phyloP scores from a whole-genome alignment of 2,329 filamentous ascomycete species.

The Epichloe brachyelytri region DNA sequence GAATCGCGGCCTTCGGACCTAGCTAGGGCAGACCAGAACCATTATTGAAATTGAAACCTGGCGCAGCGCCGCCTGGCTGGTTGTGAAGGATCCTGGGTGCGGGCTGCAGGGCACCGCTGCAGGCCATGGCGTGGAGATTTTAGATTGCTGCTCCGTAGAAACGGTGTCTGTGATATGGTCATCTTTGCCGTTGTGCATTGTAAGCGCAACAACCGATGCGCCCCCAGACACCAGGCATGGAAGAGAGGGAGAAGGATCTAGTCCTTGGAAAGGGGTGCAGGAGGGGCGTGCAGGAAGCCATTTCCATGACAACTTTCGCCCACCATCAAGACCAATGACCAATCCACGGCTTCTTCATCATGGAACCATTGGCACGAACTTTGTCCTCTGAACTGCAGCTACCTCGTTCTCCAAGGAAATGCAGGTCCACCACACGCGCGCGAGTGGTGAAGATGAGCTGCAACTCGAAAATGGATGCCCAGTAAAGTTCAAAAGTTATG shows the following conservation, averaged over 20 bases:
- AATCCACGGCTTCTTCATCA: too few species aligned
- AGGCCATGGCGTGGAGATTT: not conserved
- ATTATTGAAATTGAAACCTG: not conserved
- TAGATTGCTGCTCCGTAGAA: not conserved
- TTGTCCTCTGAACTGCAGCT: too few species aligned
- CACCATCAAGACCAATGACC: too few species aligned
- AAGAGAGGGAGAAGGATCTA: conserved; percentile 19
- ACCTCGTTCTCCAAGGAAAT: too few species aligned
- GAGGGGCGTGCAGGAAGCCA: too few species aligned
- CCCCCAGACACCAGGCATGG: conserved; percentile 7
- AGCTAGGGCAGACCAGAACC: not conserved
- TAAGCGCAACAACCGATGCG: conserved; percentile 8
- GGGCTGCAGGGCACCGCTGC: not conserved
- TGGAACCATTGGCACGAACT: too few species aligned
- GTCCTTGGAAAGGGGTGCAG: conserved; percentile 12
- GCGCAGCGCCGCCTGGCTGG: conserved; percentile 4
- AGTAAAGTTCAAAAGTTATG: too few species aligned
- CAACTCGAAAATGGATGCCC: too few species aligned
- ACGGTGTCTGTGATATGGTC: not conserved
- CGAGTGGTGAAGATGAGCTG: too few species aligned
- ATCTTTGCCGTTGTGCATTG: conserved; percentile 12
- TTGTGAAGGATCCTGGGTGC: not conserved
- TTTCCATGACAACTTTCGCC: too few species aligned
- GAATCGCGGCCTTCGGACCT: not conserved
- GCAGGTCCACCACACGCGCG: too few species aligned